These are phyloP conservation scores for Dichotomopilus funicola DNA, from an alignment of 2,329 filamentous ascomycete species.

Conservation along the genomic window DNA sequence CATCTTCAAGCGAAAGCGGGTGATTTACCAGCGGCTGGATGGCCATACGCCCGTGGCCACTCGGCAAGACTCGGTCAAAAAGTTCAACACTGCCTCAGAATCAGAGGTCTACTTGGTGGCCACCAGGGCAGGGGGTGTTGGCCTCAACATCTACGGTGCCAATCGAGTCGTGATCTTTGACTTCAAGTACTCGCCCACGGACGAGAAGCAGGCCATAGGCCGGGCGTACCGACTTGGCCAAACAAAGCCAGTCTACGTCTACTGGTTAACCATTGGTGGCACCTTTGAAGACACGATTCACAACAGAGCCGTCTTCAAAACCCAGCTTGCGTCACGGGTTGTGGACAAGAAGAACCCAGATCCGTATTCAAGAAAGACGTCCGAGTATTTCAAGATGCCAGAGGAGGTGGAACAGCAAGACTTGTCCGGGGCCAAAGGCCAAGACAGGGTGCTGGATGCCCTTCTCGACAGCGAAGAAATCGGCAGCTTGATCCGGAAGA, in stretches of 20 bases:
- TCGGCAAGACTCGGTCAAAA: conserved; percentile 58
- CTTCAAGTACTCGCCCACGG: conserved; percentile 70
- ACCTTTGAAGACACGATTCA: conserved; percentile 73
- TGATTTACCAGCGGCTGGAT: conserved; percentile 57
- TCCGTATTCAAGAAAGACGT: conserved; percentile 54
- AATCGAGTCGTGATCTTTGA: conserved; percentile 86
- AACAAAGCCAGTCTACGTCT: conserved; percentile 72
- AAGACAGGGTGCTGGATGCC: conserved; percentile 55
- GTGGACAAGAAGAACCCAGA: conserved; percentile 76
- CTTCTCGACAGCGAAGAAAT: conserved; percentile 34
- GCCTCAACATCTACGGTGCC: conserved; percentile 76
- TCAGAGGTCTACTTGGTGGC: conserved; percentile 69
- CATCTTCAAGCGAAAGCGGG: conserved; percentile 44
- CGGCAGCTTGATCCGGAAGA: conserved; percentile 41
- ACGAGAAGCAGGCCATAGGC: conserved; percentile 82
- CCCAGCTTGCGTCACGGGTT: conserved; percentile 68
- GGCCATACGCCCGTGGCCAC: conserved; percentile 50
- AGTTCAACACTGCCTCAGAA: conserved; percentile 55
- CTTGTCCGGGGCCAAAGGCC: conserved; percentile 43
- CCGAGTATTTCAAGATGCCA: conserved; percentile 55
- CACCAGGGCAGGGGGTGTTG: conserved; percentile 73
- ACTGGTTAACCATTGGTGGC: conserved; percentile 70
- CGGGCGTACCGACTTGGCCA: conserved; percentile 83
- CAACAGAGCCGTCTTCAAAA: conserved; percentile 74
- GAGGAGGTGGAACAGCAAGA: conserved; percentile 35